Conservation (phyloP, 2,329 filamentous ascomycete genomes). For the Alternaria brassicicola region DNA sequence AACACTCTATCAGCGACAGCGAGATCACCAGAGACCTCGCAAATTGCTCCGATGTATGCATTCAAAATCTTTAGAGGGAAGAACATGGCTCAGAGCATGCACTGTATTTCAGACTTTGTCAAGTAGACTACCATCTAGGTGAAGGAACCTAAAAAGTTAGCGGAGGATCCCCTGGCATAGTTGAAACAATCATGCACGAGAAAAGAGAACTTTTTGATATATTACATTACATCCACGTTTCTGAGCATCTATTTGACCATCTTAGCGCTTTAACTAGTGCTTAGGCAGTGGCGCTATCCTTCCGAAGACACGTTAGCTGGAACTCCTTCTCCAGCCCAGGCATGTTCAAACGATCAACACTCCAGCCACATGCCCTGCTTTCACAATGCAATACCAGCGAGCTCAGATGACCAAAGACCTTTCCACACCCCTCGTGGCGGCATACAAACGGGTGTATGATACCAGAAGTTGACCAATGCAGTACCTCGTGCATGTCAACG, state of each 20-base stretch:
- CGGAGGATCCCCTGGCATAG: background rate
- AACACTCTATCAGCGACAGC: too few relatives aligned
- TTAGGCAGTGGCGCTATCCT: conserved; percentile 2
- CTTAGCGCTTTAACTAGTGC: background rate
- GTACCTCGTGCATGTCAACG: conserved; percentile 28
- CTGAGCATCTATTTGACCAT: background rate
- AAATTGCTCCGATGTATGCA: too few relatives aligned
- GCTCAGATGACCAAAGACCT: conserved; percentile 35
- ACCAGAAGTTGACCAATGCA: conserved; percentile 32
- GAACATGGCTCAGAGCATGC: too few relatives aligned
- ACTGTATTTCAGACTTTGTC: too few relatives aligned
- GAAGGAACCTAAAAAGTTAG: background rate
- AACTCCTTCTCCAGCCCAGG: conserved; percentile 32
- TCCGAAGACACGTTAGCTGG: conserved; percentile 9
- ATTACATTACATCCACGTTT: background rate
- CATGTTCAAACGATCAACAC: conserved; percentile 31
- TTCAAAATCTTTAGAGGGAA: too few relatives aligned
- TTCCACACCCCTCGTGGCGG: conserved; percentile 31
- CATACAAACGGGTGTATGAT: conserved; percentile 40
- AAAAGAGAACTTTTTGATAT: background rate
- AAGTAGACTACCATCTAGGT: background rate
- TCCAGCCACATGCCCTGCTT: conserved; percentile 36
- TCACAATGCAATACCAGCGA: conserved; percentile 39
- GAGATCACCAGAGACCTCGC: too few relatives aligned
- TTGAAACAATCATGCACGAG: background rate